Base-by-base conservation (phyloP, 139 green algal genomes). In the Chlorella vulgaris region DNA sequence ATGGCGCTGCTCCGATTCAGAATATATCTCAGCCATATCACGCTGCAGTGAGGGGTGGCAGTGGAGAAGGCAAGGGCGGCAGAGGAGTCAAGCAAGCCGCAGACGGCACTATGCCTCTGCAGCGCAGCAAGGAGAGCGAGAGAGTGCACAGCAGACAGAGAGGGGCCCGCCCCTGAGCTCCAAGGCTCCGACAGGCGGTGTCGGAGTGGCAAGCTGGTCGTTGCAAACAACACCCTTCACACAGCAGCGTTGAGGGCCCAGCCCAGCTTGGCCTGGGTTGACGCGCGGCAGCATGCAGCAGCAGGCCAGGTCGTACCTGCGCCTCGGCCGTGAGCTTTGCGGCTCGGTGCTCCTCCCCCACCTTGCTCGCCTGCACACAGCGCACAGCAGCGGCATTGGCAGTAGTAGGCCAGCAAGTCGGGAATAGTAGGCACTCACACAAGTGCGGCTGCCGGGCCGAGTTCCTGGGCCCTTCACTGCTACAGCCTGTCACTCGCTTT, bases 281-380 rank as follows among this genome's bases (percentile, higher is more conserved):
- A n/a, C n/a, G 6, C 5, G 5, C 28, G 4, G 15, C 47, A 39
- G 6, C 62, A 7, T 69, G 62, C 62, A 28, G 62, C 19, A n/a
- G 18, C 7, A 39, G 19, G 33, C 31, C 35, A 22, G 29, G 1
- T 60, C 21, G 19, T 35, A 68, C 71, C 71, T 79, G 39, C 5
- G 55, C 74, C 19, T 81, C 40, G 1, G 74, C 74, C 1, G 42
- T 69, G 13, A 70, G 31, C 50, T 42, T 24, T 70, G 74, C 74
- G 40, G 63, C 53, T 19, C 63, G 74, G 28, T 18, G 40, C 76
- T 82, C 66, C 47, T 74, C 35, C 43, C 66, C 21, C 43, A 65
- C 50, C 2, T 31, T 29, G 35, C 53, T 22, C 0, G 65, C 76
- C 76, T 82, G 76, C 76, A 28, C 35, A 39, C 62, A 61, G n/a